Percentiles rank a stretch among this genome's conserved stretches.
These are phyloP conservation scores for Selaginella tamariscina DNA, from an alignment of 75 land plant species.

Conservation along the genomic window DNA sequence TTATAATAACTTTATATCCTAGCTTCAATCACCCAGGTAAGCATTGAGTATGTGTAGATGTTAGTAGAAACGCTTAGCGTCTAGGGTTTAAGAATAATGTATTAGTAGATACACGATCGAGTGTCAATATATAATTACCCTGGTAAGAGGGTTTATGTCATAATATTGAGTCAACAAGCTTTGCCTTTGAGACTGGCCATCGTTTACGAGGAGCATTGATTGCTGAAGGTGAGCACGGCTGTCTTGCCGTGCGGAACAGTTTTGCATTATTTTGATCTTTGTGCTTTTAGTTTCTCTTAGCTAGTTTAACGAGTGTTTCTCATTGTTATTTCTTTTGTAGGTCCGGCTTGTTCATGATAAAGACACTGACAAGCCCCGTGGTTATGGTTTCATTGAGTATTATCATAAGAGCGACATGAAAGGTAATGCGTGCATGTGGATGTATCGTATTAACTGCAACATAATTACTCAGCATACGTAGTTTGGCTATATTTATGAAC, in stretches of 20 bases:
- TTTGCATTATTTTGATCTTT: slow-evolving; percentile 12
- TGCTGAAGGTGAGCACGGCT: slow-evolving; percentile 96
- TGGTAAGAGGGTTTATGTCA: slow-evolving; percentile 90
- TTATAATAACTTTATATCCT: no score
- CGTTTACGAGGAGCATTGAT: slow-evolving; percentile 15
- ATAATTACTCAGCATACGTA: no score
- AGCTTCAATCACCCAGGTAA: no score
- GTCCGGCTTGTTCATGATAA: slow-evolving; percentile 73
- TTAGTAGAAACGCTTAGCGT: no score
- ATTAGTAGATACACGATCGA: no score
- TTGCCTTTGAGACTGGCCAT: neutral
- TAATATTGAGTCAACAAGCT: slow-evolving; percentile 30
- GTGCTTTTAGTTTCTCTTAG: slow-evolving; percentile 4
- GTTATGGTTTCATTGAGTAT: slow-evolving; percentile 94
- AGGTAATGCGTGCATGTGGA: no score
- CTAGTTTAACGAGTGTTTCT: neutral
- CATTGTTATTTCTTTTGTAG: slow-evolving; percentile 23
- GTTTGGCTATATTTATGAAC: no score
- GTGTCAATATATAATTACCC: no score
- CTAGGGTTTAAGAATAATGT: no score
- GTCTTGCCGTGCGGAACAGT: slow-evolving; percentile 72
- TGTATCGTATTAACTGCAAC: no score
- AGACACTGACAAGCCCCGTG: slow-evolving; percentile 63
- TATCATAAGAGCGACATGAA: slow-evolving; percentile 94
- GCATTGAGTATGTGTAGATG: no score